These are phyloP conservation scores for Microthyrium microscopicum DNA, from an alignment of 2,329 filamentous ascomycete genomes.

Conservation along the genomic window DNA sequence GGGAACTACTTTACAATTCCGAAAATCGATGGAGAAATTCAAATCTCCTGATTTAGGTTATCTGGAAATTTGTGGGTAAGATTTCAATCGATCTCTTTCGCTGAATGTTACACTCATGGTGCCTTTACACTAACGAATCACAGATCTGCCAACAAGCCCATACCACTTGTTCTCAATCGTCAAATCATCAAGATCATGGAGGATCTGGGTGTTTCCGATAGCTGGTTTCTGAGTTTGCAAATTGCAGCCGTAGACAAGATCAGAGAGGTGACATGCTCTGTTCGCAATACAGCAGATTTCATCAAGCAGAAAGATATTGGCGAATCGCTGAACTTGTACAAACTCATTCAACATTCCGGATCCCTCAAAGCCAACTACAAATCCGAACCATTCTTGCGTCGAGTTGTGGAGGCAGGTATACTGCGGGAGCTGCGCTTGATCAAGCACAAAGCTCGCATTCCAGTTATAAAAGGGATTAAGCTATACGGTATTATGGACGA, in stretches of 20 bases:
- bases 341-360: conserved; percentile 43
- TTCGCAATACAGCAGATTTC: conserved; percentile 48
- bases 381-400: conserved; percentile 51
- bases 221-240: conserved; percentile 50
- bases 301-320: conserved; percentile 46
- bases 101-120: no score
- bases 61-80: conserved; percentile 59
- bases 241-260: conserved; percentile 43
- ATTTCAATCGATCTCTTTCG: no score
- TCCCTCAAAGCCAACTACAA: conserved; percentile 47
- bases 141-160: conserved; percentile 46
- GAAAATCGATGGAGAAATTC: conserved; percentile 71
- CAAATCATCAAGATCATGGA: conserved; percentile 78
- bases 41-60: conserved; percentile 34
- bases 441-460: conserved; percentile 66
- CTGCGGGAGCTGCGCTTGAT: conserved; percentile 55
- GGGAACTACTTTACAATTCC: conserved; percentile 43
- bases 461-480: conserved; percentile 52
- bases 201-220: conserved; percentile 45
- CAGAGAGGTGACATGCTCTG: conserved; percentile 38
- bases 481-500: conserved; percentile 77
- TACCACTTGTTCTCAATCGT: conserved; percentile 57
- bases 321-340: conserved; percentile 40
- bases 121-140: no score
- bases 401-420: conserved; percentile 51